Percentiles rank a stretch among this genome's conserved stretches.
Evolutionary conservation across 2,329 filamentous ascomycete genomes (phyloP).

Genomic region (Colletotrichum gloeosporioides): DNA sequence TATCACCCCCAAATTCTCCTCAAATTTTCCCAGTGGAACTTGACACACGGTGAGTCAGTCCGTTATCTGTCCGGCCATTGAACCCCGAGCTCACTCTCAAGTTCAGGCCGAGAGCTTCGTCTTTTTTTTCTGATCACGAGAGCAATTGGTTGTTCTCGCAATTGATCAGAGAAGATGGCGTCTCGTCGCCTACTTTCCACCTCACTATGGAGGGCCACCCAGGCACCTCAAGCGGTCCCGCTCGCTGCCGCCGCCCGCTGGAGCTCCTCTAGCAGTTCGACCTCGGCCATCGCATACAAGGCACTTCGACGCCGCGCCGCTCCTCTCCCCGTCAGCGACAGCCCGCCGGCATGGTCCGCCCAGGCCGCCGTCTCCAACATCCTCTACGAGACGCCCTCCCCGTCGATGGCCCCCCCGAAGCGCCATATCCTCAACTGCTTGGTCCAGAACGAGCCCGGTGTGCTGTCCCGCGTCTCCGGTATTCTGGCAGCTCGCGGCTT

Average conservation of each 20-base stretch:
- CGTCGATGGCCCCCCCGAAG: slow-evolving; percentile 84
- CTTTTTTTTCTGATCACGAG: slow-evolving; percentile 20
- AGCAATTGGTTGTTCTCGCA: slow-evolving; percentile 20
- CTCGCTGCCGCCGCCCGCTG: slow-evolving; percentile 23
- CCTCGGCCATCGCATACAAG: slow-evolving; percentile 96
- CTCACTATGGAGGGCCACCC: slow-evolving; percentile 41
- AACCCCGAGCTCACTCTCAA: slow-evolving; percentile 1
- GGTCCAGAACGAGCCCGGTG: slow-evolving; percentile 98
- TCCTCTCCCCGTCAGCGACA: slow-evolving; percentile 79
- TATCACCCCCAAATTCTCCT: slow-evolving; percentile 17
- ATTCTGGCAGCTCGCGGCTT: slow-evolving; percentile 96
- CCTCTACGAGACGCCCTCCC: slow-evolving; percentile 94
- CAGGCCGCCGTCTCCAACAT: slow-evolving; percentile 97
- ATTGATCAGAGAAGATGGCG: slow-evolving; percentile 40
- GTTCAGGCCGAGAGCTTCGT: slow-evolving; percentile 8
- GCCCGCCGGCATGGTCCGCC: slow-evolving; percentile 82
- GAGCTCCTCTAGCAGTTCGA: slow-evolving; percentile 70
- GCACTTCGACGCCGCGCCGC: slow-evolving; percentile 89
- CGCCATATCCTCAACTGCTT: slow-evolving; percentile 97
- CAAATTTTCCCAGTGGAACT: slow-evolving; percentile 23
- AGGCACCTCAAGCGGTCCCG: slow-evolving; percentile 26
- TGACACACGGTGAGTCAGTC: slow-evolving; percentile 20
- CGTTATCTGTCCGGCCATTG: slow-evolving; percentile 7
- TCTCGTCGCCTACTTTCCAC: slow-evolving; percentile 48
- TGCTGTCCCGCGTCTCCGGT: slow-evolving; percentile 93